Conservation (phyloP, 306 rosid genomes). For the Pachyrhizus erosus region DNA sequence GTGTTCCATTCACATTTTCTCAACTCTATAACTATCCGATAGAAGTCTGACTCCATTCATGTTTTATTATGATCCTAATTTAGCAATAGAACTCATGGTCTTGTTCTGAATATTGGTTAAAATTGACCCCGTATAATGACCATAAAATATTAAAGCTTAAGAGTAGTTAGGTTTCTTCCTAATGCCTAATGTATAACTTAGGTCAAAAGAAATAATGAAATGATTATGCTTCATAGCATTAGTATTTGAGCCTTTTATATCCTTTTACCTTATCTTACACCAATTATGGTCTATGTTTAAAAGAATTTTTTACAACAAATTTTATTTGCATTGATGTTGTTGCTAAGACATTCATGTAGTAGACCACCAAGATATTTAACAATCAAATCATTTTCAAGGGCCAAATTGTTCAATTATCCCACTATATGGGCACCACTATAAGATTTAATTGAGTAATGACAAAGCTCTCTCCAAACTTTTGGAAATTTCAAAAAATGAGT, state of each 20-base stretch:
- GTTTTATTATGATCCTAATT: neutral
- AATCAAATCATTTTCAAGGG: neutral
- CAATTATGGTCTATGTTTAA: constrained; percentile 8
- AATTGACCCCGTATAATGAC: too few species aligned
- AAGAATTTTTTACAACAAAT: neutral
- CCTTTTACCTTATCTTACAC: constrained; percentile 12
- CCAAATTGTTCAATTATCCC: neutral
- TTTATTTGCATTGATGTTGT: neutral
- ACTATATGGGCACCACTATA: neutral
- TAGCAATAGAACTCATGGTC: neutral
- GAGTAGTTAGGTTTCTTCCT: neutral
- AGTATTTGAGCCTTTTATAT: neutral
- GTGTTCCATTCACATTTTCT: too few species aligned
- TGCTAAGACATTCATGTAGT: neutral
- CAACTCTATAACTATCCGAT: neutral
- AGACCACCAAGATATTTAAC: constrained; percentile 7
- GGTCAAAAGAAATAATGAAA: neutral
- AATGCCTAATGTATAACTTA: neutral
- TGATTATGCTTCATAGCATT: neutral
- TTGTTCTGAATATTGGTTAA: neutral
- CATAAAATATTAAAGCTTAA: neutral
- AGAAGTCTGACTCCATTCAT: neutral
- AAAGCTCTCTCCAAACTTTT: neutral
- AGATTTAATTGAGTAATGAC: neutral
- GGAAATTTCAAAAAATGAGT: neutral